A percentile compares a stretch with the other conserved stretches of the same genome.
Evolutionary conservation across 2,329 filamentous ascomycete genomes (phyloP).

Genomic region (Immersiporthe knoxdaviesiana): DNA sequence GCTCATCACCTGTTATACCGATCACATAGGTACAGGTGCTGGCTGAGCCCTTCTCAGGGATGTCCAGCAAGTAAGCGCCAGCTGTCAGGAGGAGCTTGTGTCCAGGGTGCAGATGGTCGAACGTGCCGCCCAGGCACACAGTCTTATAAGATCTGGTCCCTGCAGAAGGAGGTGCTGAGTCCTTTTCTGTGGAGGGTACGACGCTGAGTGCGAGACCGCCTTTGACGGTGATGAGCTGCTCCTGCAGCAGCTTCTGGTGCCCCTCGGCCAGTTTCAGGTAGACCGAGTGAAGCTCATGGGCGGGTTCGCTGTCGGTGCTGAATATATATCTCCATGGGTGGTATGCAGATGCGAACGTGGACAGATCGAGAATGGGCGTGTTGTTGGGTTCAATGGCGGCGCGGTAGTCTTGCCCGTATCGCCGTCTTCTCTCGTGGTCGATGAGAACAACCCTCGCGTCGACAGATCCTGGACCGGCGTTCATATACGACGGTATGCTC

Average conservation of each 20-base stretch:
- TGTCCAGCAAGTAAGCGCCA: slow-evolving; percentile 70
- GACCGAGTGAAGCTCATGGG: slow-evolving; percentile 58
- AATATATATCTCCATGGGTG: slow-evolving; percentile 69
- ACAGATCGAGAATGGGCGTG: slow-evolving; percentile 53
- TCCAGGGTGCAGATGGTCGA: slow-evolving; percentile 92
- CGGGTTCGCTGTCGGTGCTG: slow-evolving; percentile 66
- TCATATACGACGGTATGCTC: slow-evolving; percentile 61
- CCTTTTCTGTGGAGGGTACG: slow-evolving; percentile 32
- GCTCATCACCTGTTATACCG: slow-evolving; percentile 85
- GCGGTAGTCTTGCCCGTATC: slow-evolving; percentile 40
- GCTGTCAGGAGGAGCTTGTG: slow-evolving; percentile 97
- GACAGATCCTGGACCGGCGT: slow-evolving; percentile 66
- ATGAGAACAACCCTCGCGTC: slow-evolving; percentile 77
- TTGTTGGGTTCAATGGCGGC: slow-evolving; percentile 48
- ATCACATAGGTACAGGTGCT: slow-evolving; percentile 67
- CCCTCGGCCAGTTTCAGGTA: slow-evolving; percentile 54
- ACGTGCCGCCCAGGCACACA: slow-evolving; percentile 88
- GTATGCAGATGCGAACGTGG: slow-evolving; percentile 55
- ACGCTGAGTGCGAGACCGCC: slow-evolving; percentile 55
- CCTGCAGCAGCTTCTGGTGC: slow-evolving; percentile 50
- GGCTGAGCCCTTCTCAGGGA: slow-evolving; percentile 44
- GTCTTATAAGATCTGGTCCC: slow-evolving; percentile 52
- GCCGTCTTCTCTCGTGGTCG: slow-evolving; percentile 55
- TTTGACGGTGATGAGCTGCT: slow-evolving; percentile 55
- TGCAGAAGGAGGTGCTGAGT: slow-evolving; percentile 31